phyloP scores from a whole-genome alignment of 306 rosid species.

The Lathyrus tuberosus region DNA sequence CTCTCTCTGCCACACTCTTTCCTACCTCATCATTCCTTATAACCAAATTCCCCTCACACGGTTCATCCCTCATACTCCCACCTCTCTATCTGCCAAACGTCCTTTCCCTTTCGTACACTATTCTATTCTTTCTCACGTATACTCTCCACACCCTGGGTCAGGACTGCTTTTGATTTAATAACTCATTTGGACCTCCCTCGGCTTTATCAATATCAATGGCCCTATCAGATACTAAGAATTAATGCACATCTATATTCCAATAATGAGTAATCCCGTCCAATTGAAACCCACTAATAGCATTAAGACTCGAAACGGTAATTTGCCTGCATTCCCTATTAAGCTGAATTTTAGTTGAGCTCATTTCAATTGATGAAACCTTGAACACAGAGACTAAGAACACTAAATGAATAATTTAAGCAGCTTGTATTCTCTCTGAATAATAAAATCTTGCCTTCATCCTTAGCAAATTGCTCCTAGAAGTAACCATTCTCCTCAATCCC shows the following conservation, averaged over 20 bases:
- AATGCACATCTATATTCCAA: background rate
- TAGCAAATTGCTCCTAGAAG: no score
- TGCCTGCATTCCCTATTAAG: no score
- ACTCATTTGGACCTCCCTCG: background rate
- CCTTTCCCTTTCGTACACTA: background rate
- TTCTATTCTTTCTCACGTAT: background rate
- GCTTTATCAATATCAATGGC: background rate
- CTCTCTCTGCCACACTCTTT: background rate
- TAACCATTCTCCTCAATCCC: no score
- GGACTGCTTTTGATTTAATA: slow-evolving; percentile 1
- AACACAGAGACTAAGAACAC: no score
- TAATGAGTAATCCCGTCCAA: no score
- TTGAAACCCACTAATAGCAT: no score
- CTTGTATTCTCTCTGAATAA: no score
- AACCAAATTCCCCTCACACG: background rate
- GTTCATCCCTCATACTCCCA: background rate
- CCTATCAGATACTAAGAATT: background rate
- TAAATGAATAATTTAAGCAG: no score
- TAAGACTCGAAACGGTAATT: no score
- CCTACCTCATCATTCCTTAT: background rate
- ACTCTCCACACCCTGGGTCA: background rate
- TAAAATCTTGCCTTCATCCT: no score
- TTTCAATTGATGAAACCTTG: no score
- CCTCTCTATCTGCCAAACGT: background rate
- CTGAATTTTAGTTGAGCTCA: no score